Evolutionary conservation across 2,329 filamentous ascomycete species (phyloP), one percentile per base, ranked within the genome.

Genomic region (Incumbomyces lentus): DNA sequence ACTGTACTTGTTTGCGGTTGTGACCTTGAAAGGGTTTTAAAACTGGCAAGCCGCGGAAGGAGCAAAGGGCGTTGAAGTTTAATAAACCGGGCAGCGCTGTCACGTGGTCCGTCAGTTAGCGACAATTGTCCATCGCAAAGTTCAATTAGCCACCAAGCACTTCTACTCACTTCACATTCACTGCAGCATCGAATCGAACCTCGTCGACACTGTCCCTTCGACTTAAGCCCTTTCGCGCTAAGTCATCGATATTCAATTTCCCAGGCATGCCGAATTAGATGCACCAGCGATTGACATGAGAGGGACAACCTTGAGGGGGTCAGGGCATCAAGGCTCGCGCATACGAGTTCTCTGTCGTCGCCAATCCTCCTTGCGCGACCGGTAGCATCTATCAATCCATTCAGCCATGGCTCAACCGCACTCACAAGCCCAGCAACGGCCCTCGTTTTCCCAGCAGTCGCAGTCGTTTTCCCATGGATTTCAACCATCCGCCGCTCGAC

Each of bases 281-380:
- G 40, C 30, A 17, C 32, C 19, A 16, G 22, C 17, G 14, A 12
- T 36, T 44, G 53, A 52, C 46, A 55, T 55, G 53, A 49, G 49
- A 54, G 47, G 47, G 40, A 12, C 22, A 29, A 45, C 33, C 14
- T 37, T 17, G 33, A 38, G 42, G 34, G 30, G 46, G 26, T 44
- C 46, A 47, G 49, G 49, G 53, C 52, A 52, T 52, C 39, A 37
- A 41, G 38, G 39, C 45, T 47, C 53, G 53, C 53, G 52, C 49
- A 48, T 46, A 50, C 49, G 47, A 36, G 40, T 42, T 44, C 16
- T 6, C 33, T 17, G 18, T 29, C 13, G 42, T 22, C 17, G 30
- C 14, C 40, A 33, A 3, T 18, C 11, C n/a, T 32, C 11, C 35
- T 32, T 44, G 32, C 40, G 30, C 10, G 14, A 18, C 10, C 31